Conservation (phyloP, 169 alveolate species). For the Plasmodium ovale region DNA sequence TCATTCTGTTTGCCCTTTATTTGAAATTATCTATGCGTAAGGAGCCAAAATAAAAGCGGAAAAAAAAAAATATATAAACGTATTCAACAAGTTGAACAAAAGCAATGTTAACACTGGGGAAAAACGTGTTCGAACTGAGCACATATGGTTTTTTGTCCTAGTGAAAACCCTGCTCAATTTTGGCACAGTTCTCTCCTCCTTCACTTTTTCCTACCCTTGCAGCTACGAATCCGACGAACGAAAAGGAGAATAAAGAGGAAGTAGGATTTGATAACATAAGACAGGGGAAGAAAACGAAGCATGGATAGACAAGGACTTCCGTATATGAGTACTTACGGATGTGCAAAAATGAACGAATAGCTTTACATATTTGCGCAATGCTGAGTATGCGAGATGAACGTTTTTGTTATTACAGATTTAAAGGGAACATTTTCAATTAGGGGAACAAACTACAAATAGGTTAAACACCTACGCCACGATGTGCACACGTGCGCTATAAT, state of each 20-base stretch:
- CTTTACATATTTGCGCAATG: too few relatives aligned
- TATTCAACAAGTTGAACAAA: background rate
- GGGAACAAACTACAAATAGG: too few relatives aligned
- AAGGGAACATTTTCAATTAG: too few relatives aligned
- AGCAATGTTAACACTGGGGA: background rate
- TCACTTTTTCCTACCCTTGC: background rate
- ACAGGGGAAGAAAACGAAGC: background rate
- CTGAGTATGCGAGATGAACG: too few relatives aligned
- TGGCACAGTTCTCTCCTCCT: background rate
- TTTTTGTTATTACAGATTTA: too few relatives aligned
- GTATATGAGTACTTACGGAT: too few relatives aligned
- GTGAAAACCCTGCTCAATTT: too few relatives aligned
- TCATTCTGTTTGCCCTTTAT: constrained; percentile 54
- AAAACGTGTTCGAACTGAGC: background rate
- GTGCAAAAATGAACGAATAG: too few relatives aligned
- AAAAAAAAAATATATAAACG: background rate
- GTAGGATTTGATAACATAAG: background rate
- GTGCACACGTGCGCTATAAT: too few relatives aligned
- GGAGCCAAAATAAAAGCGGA: too few relatives aligned
- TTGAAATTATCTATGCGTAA: constrained; percentile 71
- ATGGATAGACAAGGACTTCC: background rate
- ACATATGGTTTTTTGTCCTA: too few relatives aligned
- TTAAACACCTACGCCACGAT: too few relatives aligned
- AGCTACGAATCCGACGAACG: constrained; percentile 15
- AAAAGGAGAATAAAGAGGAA: constrained; percentile 23